A percentile compares a stretch with the other conserved stretches of the same genome.
These are phyloP conservation scores for Aquilaria sinensis DNA, from an alignment of 345 rosid species.

Conservation along the genomic window DNA sequence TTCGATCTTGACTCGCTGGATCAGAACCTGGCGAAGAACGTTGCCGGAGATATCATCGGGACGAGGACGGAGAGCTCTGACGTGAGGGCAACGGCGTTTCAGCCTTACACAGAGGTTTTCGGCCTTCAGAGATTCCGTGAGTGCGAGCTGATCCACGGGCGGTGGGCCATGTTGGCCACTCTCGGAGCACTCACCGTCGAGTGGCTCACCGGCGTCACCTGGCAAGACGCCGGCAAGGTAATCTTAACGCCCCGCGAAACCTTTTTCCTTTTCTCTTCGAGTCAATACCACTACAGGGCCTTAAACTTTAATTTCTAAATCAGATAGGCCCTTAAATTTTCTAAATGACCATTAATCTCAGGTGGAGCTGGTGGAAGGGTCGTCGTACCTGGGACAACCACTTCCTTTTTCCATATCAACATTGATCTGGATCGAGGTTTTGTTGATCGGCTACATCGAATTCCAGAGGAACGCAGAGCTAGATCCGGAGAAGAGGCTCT, in stretches of 20 bases:
- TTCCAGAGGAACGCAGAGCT: constrained; percentile 92
- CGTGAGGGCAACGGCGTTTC: constrained; percentile 60
- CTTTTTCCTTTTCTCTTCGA: no score
- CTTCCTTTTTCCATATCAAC: constrained; percentile 80
- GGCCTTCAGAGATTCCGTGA: constrained; percentile 75
- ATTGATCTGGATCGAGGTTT: constrained; percentile 80
- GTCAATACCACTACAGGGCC: no score
- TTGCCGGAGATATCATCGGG: constrained; percentile 52
- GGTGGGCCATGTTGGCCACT: constrained; percentile 86
- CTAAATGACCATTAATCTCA: constrained; percentile 14
- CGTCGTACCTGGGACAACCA: constrained; percentile 90
- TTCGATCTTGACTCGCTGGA: constrained; percentile 64
- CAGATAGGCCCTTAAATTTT: background rate
- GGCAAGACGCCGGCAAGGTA: constrained; percentile 89
- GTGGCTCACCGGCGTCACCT: constrained; percentile 69
- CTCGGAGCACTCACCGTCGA: constrained; percentile 68
- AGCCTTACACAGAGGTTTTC: constrained; percentile 70
- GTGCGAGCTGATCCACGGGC: constrained; percentile 72
- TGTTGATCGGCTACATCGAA: constrained; percentile 87
- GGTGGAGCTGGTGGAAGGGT: constrained; percentile 92
- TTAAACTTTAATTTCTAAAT: no score
- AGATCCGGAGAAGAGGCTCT: constrained; percentile 84
- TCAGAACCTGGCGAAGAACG: constrained; percentile 65
- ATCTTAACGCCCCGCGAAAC: background rate
- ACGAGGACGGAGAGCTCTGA: constrained; percentile 40